Conservation (phyloP, 139 green algal genomes). For the Desmodesmus armatus region DNA sequence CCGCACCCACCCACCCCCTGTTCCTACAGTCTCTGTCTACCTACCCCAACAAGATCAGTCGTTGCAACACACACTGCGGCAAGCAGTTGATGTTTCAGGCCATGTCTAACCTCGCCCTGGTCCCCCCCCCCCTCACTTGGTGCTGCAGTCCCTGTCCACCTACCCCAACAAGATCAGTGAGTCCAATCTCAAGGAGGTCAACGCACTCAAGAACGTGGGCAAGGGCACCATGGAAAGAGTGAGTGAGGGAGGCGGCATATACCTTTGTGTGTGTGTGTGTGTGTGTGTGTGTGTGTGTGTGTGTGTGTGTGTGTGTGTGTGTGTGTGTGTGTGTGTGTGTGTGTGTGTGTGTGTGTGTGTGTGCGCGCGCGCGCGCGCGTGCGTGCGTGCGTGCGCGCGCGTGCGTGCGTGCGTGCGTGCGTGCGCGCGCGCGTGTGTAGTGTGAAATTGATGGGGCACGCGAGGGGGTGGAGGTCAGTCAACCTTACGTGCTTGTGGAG, state of each 20-base stretch:
- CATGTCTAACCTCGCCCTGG: not conserved
- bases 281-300: not conserved
- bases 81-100: not conserved
- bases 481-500: no score
- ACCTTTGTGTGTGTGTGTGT: not conserved
- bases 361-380: no score
- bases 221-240: constrained; percentile 32
- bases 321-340: not conserved
- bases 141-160: not conserved
- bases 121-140: not conserved
- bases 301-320: not conserved
- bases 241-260: not conserved
- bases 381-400: no score
- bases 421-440: no score
- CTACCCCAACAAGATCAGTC: constrained; percentile 20
- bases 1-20: not conserved
- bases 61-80: not conserved
- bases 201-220: constrained; percentile 38
- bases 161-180: constrained; percentile 22
- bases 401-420: no score
- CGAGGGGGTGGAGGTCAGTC: no score
- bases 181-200: constrained; percentile 12
- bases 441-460: no score
- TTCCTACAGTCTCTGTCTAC: not conserved
- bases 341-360: not conserved